phyloP scores from a whole-genome alignment of 352 stramenopile genomes.

The Globisporangium takayamanum region DNA sequence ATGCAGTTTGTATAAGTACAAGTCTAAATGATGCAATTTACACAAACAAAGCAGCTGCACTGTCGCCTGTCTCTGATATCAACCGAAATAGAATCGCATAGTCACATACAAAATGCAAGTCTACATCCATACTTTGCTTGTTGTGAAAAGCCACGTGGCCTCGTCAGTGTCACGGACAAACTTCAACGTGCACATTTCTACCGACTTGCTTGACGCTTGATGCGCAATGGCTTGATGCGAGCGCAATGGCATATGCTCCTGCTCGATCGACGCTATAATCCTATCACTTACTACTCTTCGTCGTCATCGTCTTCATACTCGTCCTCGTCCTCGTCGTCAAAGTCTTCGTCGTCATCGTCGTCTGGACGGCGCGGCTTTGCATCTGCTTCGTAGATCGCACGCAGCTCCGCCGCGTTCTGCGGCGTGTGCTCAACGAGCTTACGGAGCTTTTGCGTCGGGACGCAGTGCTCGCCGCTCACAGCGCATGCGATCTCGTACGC shows the following conservation, averaged over 20 bases:
- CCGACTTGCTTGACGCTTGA: too few species aligned
- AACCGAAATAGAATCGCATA: neutral
- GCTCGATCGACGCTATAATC: too few species aligned
- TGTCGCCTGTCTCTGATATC: neutral
- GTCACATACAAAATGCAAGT: neutral
- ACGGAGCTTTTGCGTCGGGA: constrained; percentile 55
- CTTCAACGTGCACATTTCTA: neutral
- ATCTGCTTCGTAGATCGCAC: constrained; percentile 46
- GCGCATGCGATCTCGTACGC: constrained; percentile 55
- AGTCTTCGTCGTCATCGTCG: constrained; percentile 18
- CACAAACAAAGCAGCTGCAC: neutral
- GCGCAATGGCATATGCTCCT: neutral
- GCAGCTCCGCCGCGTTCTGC: constrained; percentile 48
- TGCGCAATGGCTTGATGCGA: neutral
- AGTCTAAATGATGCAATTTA: neutral
- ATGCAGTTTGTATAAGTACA: neutral
- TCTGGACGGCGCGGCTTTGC: constrained; percentile 26
- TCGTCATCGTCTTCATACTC: constrained; percentile 2
- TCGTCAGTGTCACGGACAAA: neutral
- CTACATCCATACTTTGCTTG: neutral
- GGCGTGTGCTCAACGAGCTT: constrained; percentile 60
- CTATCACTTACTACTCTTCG: constrained; percentile 1
- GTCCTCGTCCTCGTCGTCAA: constrained; percentile 1
- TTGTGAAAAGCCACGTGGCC: neutral
- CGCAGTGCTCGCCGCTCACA: constrained; percentile 52